These are phyloP conservation scores for Exophiala oligosperma DNA, from an alignment of 2,329 filamentous ascomycete genomes.

Conservation along the genomic window DNA sequence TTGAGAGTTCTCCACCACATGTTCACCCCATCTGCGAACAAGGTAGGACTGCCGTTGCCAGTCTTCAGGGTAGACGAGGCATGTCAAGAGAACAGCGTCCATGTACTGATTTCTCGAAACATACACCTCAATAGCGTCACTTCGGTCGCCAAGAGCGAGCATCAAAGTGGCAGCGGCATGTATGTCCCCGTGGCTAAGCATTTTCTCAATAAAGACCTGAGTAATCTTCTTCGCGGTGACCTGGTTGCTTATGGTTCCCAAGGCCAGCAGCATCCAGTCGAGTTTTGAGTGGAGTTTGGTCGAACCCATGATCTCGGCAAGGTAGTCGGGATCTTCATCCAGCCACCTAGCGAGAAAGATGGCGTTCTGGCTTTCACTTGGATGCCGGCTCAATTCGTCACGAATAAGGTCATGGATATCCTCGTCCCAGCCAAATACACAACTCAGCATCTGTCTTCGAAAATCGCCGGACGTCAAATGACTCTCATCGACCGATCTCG, in stretches of 20 bases:
- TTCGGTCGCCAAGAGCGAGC: slow-evolving; percentile 85
- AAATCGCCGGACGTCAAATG: slow-evolving; percentile 73
- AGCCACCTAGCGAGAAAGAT: slow-evolving; percentile 92
- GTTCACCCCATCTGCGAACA: slow-evolving; percentile 91
- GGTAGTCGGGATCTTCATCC: slow-evolving; percentile 78
- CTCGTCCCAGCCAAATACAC: slow-evolving; percentile 93
- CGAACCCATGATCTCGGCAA: slow-evolving; percentile 67
- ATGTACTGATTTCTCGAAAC: slow-evolving; percentile 87
- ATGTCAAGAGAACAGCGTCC: slow-evolving; percentile 88
- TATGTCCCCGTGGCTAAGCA: slow-evolving; percentile 85
- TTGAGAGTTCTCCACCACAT: slow-evolving; percentile 81
- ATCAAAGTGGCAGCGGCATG: slow-evolving; percentile 92
- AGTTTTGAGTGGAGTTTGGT: slow-evolving; percentile 87
- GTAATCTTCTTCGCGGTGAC: slow-evolving; percentile 86
- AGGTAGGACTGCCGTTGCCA: slow-evolving; percentile 90
- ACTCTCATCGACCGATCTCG: slow-evolving; percentile 57
- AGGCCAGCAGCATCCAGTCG: slow-evolving; percentile 94
- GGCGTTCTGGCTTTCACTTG: slow-evolving; percentile 69
- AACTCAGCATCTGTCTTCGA: slow-evolving; percentile 83
- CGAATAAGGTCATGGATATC: slow-evolving; percentile 78
- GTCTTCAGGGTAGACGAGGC: slow-evolving; percentile 76
- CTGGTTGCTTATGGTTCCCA: slow-evolving; percentile 80
- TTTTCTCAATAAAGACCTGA: slow-evolving; percentile 83
- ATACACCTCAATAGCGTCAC: slow-evolving; percentile 95
- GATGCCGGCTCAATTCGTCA: slow-evolving; percentile 76